A percentile compares a stretch with the other conserved stretches of the same genome.
Conservation (phyloP, 2,329 filamentous ascomycete genomes). For the Clonostachys rosea region DNA sequence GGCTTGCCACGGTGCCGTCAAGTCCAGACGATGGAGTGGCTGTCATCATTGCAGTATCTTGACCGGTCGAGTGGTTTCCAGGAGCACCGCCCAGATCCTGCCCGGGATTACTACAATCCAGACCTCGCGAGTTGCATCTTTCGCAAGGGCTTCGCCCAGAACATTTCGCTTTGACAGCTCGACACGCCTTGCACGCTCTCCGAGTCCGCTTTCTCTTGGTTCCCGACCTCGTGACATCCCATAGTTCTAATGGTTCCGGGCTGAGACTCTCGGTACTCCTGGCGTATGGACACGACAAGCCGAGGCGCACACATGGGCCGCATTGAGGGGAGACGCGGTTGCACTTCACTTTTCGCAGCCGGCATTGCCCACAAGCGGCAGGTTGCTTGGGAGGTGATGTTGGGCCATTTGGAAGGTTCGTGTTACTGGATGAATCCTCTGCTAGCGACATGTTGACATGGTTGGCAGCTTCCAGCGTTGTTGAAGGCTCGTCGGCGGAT, state of each 20-base stretch:
- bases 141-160: slow-evolving; percentile 21
- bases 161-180: slow-evolving; percentile 25
- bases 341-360: slow-evolving; percentile 17
- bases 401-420: no score
- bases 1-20: no score
- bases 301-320: background rate
- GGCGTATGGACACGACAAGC: background rate
- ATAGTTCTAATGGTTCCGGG: background rate
- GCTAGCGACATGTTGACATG: no score
- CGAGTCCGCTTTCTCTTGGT: slow-evolving; percentile 14
- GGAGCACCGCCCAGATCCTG: no score
- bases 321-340: slow-evolving; percentile 9
- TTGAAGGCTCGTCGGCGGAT: no score
- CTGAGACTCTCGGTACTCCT: background rate
- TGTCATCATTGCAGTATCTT: no score
- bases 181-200: slow-evolving; percentile 23
- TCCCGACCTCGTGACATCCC: slow-evolving; percentile 15
- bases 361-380: slow-evolving; percentile 6
- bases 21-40: no score
- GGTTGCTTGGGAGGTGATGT: no score
- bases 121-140: slow-evolving; percentile 14
- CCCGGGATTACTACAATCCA: slow-evolving; percentile 3
- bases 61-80: no score
- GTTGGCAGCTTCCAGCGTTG: no score
- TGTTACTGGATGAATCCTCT: no score